Evolutionary conservation across 371 early-diverging fungal genomes (phyloP).

Genomic region (Zancudomyces culisetae): DNA sequence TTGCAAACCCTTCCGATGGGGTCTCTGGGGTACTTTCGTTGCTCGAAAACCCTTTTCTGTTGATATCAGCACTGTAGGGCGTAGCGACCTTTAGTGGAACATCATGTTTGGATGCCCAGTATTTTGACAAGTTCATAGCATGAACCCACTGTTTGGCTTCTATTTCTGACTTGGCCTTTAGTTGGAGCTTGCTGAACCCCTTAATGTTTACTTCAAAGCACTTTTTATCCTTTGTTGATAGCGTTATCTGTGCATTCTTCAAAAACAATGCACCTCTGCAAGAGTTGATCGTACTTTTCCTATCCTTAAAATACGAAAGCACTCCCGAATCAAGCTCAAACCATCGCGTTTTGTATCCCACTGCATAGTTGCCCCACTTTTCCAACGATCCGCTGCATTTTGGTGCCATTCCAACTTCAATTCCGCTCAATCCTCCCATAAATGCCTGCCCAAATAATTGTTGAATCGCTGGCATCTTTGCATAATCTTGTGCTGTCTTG

Average conservation of each 20-base stretch:
- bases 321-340: constrained; percentile 57
- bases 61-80: too few relatives aligned
- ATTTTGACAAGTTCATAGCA: constrained; percentile 47
- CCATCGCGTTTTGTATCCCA: constrained; percentile 57
- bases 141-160: constrained; percentile 60
- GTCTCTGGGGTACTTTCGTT: too few relatives aligned
- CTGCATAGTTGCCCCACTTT: constrained; percentile 71
- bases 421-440: constrained; percentile 16
- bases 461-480: constrained; percentile 30
- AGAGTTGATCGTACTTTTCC: constrained; percentile 43
- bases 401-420: constrained; percentile 27
- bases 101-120: constrained; percentile 35
- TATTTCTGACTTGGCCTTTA: constrained; percentile 27
- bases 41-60: too few relatives aligned
- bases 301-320: constrained; percentile 54
- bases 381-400: constrained; percentile 25
- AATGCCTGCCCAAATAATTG: constrained; percentile 33
- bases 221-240: constrained; percentile 32
- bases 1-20: too few relatives aligned
- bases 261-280: constrained; percentile 59
- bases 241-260: constrained; percentile 35
- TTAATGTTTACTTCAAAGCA: constrained; percentile 55
- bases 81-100: too few relatives aligned
- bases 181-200: constrained; percentile 44
- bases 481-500: constrained; percentile 35